Evolutionary conservation across 2,329 filamentous ascomycete species (phyloP).

Genomic region (Alternaria panax): DNA sequence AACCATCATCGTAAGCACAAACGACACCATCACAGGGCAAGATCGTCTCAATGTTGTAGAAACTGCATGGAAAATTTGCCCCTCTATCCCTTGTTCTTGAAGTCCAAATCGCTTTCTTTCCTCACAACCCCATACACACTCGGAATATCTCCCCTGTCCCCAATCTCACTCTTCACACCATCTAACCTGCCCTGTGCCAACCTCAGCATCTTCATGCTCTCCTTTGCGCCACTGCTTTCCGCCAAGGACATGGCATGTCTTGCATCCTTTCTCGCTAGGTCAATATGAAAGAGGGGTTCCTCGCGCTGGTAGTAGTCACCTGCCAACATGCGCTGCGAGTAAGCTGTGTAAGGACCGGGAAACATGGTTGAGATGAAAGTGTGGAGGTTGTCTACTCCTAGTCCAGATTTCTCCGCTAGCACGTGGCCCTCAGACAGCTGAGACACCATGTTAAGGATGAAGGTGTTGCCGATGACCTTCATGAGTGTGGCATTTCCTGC

Average conservation of each 20-base stretch:
- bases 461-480: conserved; percentile 87
- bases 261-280: conserved; percentile 83
- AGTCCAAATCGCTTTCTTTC: conserved; percentile 75
- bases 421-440: conserved; percentile 79
- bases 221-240: conserved; percentile 60
- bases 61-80: not conserved
- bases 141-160: conserved; percentile 78
- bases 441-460: conserved; percentile 83
- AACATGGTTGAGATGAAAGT: conserved; percentile 76
- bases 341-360: conserved; percentile 76
- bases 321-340: conserved; percentile 74
- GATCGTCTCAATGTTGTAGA: not conserved
- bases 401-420: conserved; percentile 79
- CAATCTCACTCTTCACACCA: conserved; percentile 72
- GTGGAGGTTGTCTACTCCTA: conserved; percentile 75
- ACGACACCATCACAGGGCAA: not conserved
- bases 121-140: conserved; percentile 83
- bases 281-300: conserved; percentile 82
- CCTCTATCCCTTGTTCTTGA: conserved; percentile 58
- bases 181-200: conserved; percentile 71
- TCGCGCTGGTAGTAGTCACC: conserved; percentile 80
- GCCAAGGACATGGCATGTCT: conserved; percentile 76
- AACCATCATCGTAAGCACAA: not conserved
- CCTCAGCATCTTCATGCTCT: conserved; percentile 69
- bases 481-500: conserved; percentile 73